phyloP scores from a whole-genome alignment of 768 basidiomycete genomes.

The Asterophora lycoperdoides region DNA sequence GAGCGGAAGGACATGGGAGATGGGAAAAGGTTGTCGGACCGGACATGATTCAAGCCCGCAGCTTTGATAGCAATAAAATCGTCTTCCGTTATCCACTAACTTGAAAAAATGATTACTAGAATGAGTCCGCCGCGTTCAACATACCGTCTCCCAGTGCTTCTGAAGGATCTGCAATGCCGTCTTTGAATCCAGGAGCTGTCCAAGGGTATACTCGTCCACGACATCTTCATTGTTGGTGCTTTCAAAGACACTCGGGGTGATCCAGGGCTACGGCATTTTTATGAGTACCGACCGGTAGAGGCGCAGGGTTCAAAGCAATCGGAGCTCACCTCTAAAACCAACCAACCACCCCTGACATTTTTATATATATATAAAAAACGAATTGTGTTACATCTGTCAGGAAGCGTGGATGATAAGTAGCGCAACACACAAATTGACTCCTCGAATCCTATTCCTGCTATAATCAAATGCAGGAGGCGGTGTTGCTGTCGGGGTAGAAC shows the following conservation, averaged over 20 bases:
- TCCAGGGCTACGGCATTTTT: constrained; percentile 55
- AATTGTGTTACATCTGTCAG: background rate
- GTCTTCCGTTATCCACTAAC: constrained; percentile 59
- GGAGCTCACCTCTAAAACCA: constrained; percentile 49
- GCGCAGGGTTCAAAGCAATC: background rate
- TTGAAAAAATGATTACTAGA: too few relatives aligned
- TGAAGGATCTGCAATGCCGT: constrained; percentile 40
- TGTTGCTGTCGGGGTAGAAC: constrained; percentile 12
- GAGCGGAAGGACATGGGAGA: background rate
- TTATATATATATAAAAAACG: too few relatives aligned
- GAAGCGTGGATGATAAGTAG: background rate
- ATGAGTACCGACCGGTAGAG: background rate
- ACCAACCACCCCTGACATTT: constrained; percentile 51
- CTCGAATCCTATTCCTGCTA: constrained; percentile 42
- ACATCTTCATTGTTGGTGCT: constrained; percentile 52
- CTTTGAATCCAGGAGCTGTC: constrained; percentile 43
- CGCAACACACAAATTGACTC: constrained; percentile 57
- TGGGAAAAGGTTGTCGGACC: constrained; percentile 31
- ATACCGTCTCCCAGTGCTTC: constrained; percentile 54
- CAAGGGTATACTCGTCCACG: constrained; percentile 62
- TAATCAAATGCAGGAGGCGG: constrained; percentile 38
- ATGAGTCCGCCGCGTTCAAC: constrained; percentile 8
- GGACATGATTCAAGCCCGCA: constrained; percentile 69
- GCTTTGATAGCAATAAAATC: constrained; percentile 63
- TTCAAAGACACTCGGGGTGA: constrained; percentile 70